Conservation (phyloP, 1,284 basidiomycete genomes). For the Boletus semigastroideus region DNA sequence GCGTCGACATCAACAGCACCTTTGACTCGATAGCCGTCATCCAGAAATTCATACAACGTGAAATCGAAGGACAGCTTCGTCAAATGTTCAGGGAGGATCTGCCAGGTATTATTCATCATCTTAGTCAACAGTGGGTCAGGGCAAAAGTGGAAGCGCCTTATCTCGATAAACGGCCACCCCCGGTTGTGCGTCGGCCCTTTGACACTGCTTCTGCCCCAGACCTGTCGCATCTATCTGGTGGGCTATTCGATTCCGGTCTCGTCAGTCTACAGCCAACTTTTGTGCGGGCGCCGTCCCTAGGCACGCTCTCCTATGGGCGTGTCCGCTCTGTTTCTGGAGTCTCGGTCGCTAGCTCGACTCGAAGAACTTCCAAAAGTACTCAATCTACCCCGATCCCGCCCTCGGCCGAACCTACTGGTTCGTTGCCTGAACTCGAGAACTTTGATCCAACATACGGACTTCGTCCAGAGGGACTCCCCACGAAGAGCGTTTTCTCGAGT, state of each 20-base stretch:
- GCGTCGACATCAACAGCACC: conserved; percentile 95
- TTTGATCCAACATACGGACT: conserved; percentile 98
- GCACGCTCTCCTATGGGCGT: conserved; percentile 20
- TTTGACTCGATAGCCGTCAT: conserved; percentile 99
- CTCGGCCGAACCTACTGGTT: conserved; percentile 43
- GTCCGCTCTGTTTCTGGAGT: conserved; percentile 32
- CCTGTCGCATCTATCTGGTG: conserved; percentile 15
- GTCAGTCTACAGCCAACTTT: conserved; percentile 13
- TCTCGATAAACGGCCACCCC: conserved; percentile 49
- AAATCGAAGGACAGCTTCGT: conserved; percentile 95
- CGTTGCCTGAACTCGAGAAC: conserved; percentile 78
- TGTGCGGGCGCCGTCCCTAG: conserved; percentile 21
- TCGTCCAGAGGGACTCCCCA: conserved; percentile 85
- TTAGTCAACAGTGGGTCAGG: conserved; percentile 94
- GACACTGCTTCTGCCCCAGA: conserved; percentile 30
- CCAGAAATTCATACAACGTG: conserved; percentile 93
- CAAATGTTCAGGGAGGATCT: conserved; percentile 99
- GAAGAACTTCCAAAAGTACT: conserved; percentile 20
- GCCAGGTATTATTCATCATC: conserved; percentile 94
- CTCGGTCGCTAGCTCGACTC: conserved; percentile 37
- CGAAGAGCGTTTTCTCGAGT: conserved; percentile 66
- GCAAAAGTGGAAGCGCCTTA: conserved; percentile 83
- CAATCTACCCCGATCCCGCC: conserved; percentile 24
- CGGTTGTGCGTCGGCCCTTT: conserved; percentile 34
- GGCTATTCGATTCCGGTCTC: conserved; percentile 9